These are phyloP conservation scores for Papiliotrema fonsecae DNA, from an alignment of 1,284 basidiomycete genomes.

Conservation along the genomic window DNA sequence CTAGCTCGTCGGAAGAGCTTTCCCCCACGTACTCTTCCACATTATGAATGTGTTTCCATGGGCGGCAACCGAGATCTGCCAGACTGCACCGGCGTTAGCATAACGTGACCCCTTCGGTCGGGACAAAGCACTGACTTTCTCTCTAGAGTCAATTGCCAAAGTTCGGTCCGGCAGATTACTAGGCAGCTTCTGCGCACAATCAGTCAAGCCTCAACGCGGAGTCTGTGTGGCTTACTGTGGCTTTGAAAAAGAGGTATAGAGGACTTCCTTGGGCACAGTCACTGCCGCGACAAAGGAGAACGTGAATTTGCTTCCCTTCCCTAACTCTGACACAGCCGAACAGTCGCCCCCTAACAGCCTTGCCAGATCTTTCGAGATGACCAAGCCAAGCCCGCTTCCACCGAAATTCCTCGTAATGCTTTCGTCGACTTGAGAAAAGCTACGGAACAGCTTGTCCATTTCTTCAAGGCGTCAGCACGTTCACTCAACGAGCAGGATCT, in stretches of 20 bases:
- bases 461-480: constrained; percentile 8
- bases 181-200: constrained; percentile 19
- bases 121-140: constrained; percentile 28
- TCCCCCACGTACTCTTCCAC: too few species aligned
- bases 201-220: too few species aligned
- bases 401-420: constrained; percentile 42
- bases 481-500: background rate
- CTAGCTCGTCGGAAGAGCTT: constrained; percentile 22
- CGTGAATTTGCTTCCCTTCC: constrained; percentile 40
- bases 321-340: constrained; percentile 36
- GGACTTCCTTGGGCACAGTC: constrained; percentile 6
- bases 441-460: constrained; percentile 42
- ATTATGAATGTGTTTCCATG: too few species aligned
- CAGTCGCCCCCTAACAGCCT: constrained; percentile 42
- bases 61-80: too few species aligned
- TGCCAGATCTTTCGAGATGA: constrained; percentile 41
- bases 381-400: constrained; percentile 39
- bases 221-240: too few species aligned
- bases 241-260: background rate
- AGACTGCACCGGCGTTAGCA: background rate
- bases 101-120: too few species aligned
- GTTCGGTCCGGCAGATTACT: constrained; percentile 18
- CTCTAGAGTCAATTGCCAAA: constrained; percentile 28
- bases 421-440: constrained; percentile 44
- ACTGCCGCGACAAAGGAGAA: constrained; percentile 36